These are phyloP conservation scores for Cyclotella distinguenda DNA, from an alignment of 108 stramenopile species.

Conservation along the genomic window DNA sequence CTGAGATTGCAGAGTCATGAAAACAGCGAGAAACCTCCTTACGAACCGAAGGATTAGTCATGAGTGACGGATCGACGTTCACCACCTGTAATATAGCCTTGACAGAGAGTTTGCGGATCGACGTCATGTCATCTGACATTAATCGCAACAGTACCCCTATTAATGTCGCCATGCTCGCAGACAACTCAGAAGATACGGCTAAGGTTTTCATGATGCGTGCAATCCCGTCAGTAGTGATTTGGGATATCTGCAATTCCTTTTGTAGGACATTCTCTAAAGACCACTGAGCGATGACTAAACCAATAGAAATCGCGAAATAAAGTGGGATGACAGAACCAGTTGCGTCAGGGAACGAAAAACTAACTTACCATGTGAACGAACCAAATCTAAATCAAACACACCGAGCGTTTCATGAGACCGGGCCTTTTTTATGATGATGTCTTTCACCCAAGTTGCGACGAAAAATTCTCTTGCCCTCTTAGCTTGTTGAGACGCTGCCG, in stretches of 20 bases:
- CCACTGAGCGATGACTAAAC: constrained; percentile 53
- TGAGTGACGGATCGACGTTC: constrained; percentile 74
- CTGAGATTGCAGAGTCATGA: constrained; percentile 88
- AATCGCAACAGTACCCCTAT: constrained; percentile 73
- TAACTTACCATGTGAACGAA: constrained; percentile 29
- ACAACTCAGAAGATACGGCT: constrained; percentile 55
- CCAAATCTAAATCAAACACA: constrained; percentile 38
- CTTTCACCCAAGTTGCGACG: constrained; percentile 77
- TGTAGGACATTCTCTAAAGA: constrained; percentile 17
- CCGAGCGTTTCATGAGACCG: constrained; percentile 16
- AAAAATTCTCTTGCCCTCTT: constrained; percentile 56
- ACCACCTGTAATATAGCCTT: constrained; percentile 77
- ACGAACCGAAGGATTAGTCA: constrained; percentile 65
- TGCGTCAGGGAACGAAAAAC: background rate
- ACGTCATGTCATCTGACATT: constrained; percentile 60
- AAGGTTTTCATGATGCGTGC: constrained; percentile 63
- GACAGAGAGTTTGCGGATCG: constrained; percentile 78
- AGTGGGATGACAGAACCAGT: background rate
- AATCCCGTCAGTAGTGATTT: constrained; percentile 68
- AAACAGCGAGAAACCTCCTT: constrained; percentile 82
- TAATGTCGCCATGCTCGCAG: constrained; percentile 58
- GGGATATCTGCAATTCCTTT: constrained; percentile 10
- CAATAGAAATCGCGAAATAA: background rate
- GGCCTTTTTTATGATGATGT: constrained; percentile 31
- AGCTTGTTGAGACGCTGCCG: constrained; percentile 40